Conservation (phyloP, 129 eudicot species). For the Flaveria bidentis region DNA sequence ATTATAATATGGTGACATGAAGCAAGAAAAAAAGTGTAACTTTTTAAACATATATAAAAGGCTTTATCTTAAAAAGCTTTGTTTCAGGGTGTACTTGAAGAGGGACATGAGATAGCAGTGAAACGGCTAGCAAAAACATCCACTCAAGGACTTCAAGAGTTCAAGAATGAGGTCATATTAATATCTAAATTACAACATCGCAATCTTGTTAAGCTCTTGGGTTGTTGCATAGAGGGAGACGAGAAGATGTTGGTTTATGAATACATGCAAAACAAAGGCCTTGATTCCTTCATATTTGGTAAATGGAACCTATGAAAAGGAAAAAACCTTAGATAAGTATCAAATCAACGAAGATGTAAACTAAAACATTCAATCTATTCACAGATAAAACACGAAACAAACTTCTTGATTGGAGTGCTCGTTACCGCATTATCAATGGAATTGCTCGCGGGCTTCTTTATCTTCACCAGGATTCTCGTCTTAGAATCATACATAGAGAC, state of each 20-base stretch:
- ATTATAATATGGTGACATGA: too few relatives aligned
- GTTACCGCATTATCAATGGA: constrained; percentile 36
- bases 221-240: constrained; percentile 42
- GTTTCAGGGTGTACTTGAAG: constrained; percentile 25
- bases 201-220: constrained; percentile 47
- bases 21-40: too few relatives aligned
- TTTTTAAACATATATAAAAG: too few relatives aligned
- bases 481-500: constrained; percentile 27
- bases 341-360: not conserved
- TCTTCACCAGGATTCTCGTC: constrained; percentile 43
- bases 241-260: constrained; percentile 40
- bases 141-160: constrained; percentile 41
- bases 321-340: not conserved
- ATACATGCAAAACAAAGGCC: constrained; percentile 42
- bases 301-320: not conserved
- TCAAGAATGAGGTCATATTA: constrained; percentile 21
- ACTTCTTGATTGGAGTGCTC: constrained; percentile 36
- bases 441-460: constrained; percentile 46
- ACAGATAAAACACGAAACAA: constrained; percentile 21
- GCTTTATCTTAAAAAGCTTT: not conserved
- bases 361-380: not conserved
- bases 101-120: constrained; percentile 44
- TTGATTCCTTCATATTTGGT: constrained; percentile 46
- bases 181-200: constrained; percentile 49
- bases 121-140: constrained; percentile 46